phyloP scores from a whole-genome alignment of 176 grass and related monocot genomes.

The Poa pratensis region DNA sequence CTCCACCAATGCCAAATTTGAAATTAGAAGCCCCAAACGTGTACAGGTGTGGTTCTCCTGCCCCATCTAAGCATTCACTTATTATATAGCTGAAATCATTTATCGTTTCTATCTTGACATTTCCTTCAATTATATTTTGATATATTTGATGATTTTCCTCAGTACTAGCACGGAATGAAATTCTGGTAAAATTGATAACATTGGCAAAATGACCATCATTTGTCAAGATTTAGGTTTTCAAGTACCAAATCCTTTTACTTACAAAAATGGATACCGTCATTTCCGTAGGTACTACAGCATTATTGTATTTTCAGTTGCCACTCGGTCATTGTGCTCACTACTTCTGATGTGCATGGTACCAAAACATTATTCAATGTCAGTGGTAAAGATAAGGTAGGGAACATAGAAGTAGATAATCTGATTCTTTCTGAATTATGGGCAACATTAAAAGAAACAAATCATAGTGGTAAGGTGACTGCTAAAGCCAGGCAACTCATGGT shows the following conservation, averaged over 20 bases:
- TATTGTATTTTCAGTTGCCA: slow-evolving; percentile 9
- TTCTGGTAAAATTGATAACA: slow-evolving; percentile 20
- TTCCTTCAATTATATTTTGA: background rate
- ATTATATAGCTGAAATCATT: no score
- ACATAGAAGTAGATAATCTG: slow-evolving; percentile 1
- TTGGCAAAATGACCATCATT: background rate
- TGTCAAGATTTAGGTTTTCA: background rate
- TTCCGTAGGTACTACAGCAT: background rate
- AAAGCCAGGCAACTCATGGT: background rate
- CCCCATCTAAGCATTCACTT: background rate
- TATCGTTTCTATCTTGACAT: background rate
- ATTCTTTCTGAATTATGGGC: background rate
- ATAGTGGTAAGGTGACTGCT: background rate
- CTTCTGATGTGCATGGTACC: no score
- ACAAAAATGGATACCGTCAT: background rate
- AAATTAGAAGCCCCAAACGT: slow-evolving; percentile 90
- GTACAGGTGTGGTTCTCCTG: slow-evolving; percentile 63
- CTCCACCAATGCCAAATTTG: slow-evolving; percentile 93
- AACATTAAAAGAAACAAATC: background rate
- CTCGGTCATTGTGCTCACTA: no score
- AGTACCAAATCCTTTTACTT: background rate
- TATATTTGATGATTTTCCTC: slow-evolving; percentile 12
- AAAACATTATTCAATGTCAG: background rate
- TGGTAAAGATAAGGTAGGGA: background rate
- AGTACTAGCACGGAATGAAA: background rate